Evolutionary conservation across 2,329 filamentous ascomycete genomes (phyloP), one percentile per base, ranked within the genome.

Genomic region (Elsinoe necatrix): DNA sequence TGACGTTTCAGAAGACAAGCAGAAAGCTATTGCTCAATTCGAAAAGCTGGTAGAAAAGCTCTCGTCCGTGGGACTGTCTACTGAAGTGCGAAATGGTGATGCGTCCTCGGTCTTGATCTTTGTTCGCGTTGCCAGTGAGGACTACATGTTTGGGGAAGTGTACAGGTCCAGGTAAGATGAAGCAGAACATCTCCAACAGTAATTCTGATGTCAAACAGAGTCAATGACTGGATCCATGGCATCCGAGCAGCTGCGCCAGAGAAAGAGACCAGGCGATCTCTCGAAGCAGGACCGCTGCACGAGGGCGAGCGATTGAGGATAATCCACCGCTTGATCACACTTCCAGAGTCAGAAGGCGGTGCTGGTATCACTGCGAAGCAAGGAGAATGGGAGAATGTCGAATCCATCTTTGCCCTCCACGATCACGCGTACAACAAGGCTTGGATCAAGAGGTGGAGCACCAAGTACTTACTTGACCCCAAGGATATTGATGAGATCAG

Each of bases 161-260:
- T 95, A 95, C 71, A 83, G 89, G 62, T 88, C 87, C 57, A 83
- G 83, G 83, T 83, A 68, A 34, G 65, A 27, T 7, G 21, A n/a
- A 23, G 42, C 16, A 7, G 31, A n/a, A 23, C 1, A n/a, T 42
- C 14, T 39, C 55, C n/a, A 58, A 18, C 3, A 18, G 31, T 31
- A 1, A 3, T 21, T 14, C 29, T 52, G 20, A 25, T 18, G 4
- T 20, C 6, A 12, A 3, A 64, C 58, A 87, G 93, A 61, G 84
- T 96, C 16, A 87, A 90, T 68, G 93, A 97, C 72, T 98, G 91
- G 89, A 82, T 97, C 31, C 86, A 93, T 68, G 90, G 91, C 54
- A 86, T 96, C 56, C 85, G 89, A 61, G 80, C 87, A 51, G 80
- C 82, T 18, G 84, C 89, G 34, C 92, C 92, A 0, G 80, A 83